Evolutionary conservation across 2,329 filamentous ascomycete species (phyloP).

Genomic region (Exophiala oligosperma): DNA sequence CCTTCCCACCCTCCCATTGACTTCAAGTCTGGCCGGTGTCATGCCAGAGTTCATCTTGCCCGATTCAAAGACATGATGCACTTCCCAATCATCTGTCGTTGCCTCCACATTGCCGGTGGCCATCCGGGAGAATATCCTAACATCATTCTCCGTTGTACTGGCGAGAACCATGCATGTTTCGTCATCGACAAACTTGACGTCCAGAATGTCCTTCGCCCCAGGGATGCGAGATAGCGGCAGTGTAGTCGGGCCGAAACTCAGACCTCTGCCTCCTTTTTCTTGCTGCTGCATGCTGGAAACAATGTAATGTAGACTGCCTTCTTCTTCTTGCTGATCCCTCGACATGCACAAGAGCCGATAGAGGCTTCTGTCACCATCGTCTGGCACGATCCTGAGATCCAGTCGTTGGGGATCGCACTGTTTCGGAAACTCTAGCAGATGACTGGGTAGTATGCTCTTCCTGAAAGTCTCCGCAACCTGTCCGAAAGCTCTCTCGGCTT

Average conservation of each 20-base stretch:
- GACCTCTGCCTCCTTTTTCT: constrained; percentile 10
- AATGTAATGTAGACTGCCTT: constrained; percentile 6
- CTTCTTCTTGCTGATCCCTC: background rate
- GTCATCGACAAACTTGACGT: constrained; percentile 69
- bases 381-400: constrained; percentile 18
- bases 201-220: constrained; percentile 50
- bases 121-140: constrained; percentile 10
- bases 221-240: constrained; percentile 1
- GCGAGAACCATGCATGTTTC: constrained; percentile 61
- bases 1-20: constrained; percentile 57
- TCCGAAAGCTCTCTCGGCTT: constrained; percentile 63
- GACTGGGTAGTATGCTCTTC: constrained; percentile 62
- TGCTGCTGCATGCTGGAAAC: constrained; percentile 8
- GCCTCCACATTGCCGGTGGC: constrained; percentile 5
- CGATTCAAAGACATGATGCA: constrained; percentile 49
- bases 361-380: constrained; percentile 11
- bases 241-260: constrained; percentile 2
- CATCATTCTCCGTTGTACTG: constrained; percentile 29
- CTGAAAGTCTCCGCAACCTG: constrained; percentile 70
- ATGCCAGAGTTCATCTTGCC: constrained; percentile 43
- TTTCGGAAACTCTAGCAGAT: constrained; percentile 17
- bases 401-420: constrained; percentile 4
- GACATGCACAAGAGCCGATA: constrained; percentile 12
- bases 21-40: constrained; percentile 49
- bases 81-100: constrained; percentile 29